Conservation (phyloP, 305 asterid species). For the Petunia hybrid region DNA sequence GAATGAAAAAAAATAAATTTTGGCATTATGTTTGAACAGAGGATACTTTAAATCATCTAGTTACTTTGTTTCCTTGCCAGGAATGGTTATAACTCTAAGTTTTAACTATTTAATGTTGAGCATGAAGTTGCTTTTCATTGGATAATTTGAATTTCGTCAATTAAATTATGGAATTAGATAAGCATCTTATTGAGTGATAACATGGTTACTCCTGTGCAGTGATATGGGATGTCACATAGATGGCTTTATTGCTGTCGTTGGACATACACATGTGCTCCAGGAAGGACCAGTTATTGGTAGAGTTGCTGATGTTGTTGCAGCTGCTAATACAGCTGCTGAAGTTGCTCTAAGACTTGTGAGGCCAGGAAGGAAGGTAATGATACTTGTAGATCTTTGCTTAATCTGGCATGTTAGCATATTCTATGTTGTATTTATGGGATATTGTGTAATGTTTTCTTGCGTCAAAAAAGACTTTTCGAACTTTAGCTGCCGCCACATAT, state of each 20-base stretch:
- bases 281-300: conserved; percentile 53
- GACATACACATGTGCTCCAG: conserved; percentile 51
- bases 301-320: conserved; percentile 52
- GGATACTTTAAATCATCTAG: not conserved
- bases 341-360: conserved; percentile 54
- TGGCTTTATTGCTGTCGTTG: conserved; percentile 75
- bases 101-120: not conserved
- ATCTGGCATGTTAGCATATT: not conserved
- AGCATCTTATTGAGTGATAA: not conserved
- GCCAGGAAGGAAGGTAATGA: conserved; percentile 54
- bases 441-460: not conserved
- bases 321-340: conserved; percentile 55
- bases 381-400: not conserved
- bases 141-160: not conserved
- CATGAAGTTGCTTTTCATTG: not conserved
- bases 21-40: not conserved
- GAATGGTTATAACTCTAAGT: not conserved
- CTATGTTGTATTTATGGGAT: not conserved
- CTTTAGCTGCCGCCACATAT: not conserved
- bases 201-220: conserved; percentile 45
- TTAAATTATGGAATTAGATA: conserved; percentile 9
- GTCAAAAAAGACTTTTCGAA: not conserved
- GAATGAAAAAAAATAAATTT: not conserved
- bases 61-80: not conserved
- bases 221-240: conserved; percentile 85